Base-by-base conservation (phyloP, 1,284 basidiomycete species). In the Dichomitus squalens region DNA sequence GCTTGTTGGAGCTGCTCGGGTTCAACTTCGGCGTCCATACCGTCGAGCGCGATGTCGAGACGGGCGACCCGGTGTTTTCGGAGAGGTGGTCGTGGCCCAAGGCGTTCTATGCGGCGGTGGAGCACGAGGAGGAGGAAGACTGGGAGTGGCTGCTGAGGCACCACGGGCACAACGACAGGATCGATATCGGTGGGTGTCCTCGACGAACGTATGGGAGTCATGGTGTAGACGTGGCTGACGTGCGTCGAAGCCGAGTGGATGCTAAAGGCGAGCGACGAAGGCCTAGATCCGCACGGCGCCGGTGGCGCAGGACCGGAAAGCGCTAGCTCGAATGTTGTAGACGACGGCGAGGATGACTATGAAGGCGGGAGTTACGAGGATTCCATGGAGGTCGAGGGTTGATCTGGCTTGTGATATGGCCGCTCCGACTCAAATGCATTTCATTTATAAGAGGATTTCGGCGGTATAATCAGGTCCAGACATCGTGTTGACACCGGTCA, bases 131-230 rank as follows among this genome's bases (percentile, higher is more conserved):
- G 1, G 33, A 52, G 38, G 29, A 20, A 23, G 50, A 52, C 39
- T 52, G 50, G 50, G 39, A 40, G 35, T 52, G 50, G 50, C n/a
- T 52, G 18, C 38, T 52, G n/a, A 12, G 50, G 25, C 36, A 50
- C 39, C 50, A 52, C 39, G 39, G 39, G 39, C 39, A 41, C 16
- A 38, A 52, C 27, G 44, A 47, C 18, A 12, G n/a, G 44, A 47
- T 47, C 8, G 29, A 47, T 18, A 33, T 47, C 18, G 44, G 44
- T 47, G 44, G 9, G 44, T 47, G 31, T 29, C 16, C 7, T 14
- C 7, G 4, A n/a, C 4, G 11, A 3, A 9, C 14, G 7, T n/a
- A 27, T 7, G 4, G n/a, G 4, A 16, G 16, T 7, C 11, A 27
- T 5, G 6, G 40, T 43, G 25, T 9, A 16, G 16, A 7, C 4